phyloP scores from a whole-genome alignment of 257 asterid species.

The Rehmannia glutinosa region DNA sequence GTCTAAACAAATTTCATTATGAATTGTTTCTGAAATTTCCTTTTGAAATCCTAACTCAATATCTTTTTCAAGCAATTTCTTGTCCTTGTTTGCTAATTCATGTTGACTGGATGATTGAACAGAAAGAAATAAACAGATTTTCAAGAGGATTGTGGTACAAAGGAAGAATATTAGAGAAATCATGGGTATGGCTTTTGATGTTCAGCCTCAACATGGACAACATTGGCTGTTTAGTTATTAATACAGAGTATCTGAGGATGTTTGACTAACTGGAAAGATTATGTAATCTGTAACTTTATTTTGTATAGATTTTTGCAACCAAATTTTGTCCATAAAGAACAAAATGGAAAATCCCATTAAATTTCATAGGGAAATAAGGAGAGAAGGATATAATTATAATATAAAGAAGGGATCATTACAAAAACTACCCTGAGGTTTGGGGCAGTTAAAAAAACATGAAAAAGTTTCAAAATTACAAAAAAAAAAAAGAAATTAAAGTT shows the following conservation, averaged over 20 bases:
- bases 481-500: too few relatives aligned
- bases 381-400: neutral
- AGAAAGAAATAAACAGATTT: conserved; percentile 22
- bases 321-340: neutral
- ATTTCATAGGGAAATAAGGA: neutral
- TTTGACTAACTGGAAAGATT: neutral
- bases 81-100: neutral
- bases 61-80: conserved; percentile 9
- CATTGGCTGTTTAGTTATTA: neutral
- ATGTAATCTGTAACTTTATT: conserved; percentile 7
- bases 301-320: neutral
- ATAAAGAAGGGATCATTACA: too few relatives aligned
- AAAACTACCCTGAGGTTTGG: too few relatives aligned
- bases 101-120: neutral
- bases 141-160: conserved; percentile 25
- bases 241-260: neutral
- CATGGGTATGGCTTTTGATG: neutral
- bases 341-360: conserved; percentile 12
- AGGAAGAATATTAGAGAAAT: conserved; percentile 19
- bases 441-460: too few relatives aligned
- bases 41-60: conserved; percentile 24
- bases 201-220: neutral
- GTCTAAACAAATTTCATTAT: neutral
- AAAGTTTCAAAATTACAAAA: too few relatives aligned
- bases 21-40: too few relatives aligned